Conservation (phyloP, 768 basidiomycete genomes). For the Pleurotus tuber-regium region DNA sequence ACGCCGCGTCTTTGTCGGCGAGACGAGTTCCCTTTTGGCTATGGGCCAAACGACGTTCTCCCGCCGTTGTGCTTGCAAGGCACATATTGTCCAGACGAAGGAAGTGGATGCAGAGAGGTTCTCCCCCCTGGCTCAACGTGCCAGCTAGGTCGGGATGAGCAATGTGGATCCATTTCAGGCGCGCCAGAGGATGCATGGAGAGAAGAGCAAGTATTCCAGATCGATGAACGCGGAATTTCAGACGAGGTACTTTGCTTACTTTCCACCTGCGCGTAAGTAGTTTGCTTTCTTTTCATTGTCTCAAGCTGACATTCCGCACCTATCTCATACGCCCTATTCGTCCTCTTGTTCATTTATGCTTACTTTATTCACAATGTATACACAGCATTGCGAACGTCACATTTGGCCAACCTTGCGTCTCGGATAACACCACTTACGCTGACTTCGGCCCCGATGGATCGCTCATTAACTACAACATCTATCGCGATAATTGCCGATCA, state of each 20-base stretch:
- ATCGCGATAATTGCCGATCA: slow-evolving; percentile 56
- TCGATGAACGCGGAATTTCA: slow-evolving; percentile 36
- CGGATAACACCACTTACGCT: slow-evolving; percentile 52
- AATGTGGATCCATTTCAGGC: slow-evolving; percentile 41
- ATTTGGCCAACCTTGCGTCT: slow-evolving; percentile 47
- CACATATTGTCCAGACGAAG: slow-evolving; percentile 69
- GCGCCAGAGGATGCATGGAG: slow-evolving; percentile 31
- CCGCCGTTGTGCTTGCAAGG: slow-evolving; percentile 53
- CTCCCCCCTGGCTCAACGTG: slow-evolving; percentile 44
- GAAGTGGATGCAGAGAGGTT: slow-evolving; percentile 48
- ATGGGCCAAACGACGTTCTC: slow-evolving; percentile 29
- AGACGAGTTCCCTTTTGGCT: slow-evolving; percentile 62
- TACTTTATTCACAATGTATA: background rate
- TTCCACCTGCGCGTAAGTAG: slow-evolving; percentile 53
- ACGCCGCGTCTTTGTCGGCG: slow-evolving; percentile 51
- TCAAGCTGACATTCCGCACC: background rate
- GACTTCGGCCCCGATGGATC: slow-evolving; percentile 37
- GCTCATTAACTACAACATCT: slow-evolving; percentile 47
- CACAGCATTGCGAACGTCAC: slow-evolving; percentile 55
- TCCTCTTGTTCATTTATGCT: background rate
- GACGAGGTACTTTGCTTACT: slow-evolving; percentile 59
- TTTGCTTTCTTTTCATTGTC: background rate
- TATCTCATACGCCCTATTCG: too few species aligned
- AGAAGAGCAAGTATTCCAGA: background rate
- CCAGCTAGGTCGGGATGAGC: slow-evolving; percentile 63